Conservation (phyloP, 1,139 yeast species). For the Suhomyces guaymorum region DNA sequence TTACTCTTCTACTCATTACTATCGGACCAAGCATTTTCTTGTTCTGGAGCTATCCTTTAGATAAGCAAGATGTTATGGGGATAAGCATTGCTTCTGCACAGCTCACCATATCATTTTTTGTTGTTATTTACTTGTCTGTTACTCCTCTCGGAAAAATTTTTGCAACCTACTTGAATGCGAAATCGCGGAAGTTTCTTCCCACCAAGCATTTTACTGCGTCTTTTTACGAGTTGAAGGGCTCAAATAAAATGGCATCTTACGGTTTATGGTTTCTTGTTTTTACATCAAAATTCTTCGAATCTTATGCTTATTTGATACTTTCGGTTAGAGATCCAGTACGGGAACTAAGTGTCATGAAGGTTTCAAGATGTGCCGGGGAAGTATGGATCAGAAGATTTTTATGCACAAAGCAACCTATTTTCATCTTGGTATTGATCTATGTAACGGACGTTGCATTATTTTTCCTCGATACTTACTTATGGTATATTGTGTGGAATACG, state of each 20-base stretch:
- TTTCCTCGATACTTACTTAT: constrained; percentile 97
- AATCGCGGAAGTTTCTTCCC: constrained; percentile 87
- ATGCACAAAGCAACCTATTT: constrained; percentile 83
- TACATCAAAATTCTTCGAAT: constrained; percentile 83
- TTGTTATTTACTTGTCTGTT: constrained; percentile 80
- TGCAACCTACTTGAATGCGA: constrained; percentile 86
- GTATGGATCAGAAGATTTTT: constrained; percentile 75
- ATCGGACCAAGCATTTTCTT: constrained; percentile 86
- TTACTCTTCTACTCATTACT: constrained; percentile 66
- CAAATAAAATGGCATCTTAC: constrained; percentile 96
- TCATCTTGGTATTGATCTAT: constrained; percentile 88
- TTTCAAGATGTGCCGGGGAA: constrained; percentile 79
- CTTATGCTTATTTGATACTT: constrained; percentile 88
- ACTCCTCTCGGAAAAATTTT: constrained; percentile 98
- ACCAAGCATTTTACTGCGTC: constrained; percentile 96
- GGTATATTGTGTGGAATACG: constrained; percentile 96
- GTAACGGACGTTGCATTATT: constrained; percentile 89
- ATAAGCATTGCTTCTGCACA: constrained; percentile 82
- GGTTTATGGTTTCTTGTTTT: constrained; percentile 87
- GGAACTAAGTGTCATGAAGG: constrained; percentile 46
- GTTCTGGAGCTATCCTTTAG: constrained; percentile 77
- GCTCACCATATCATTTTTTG: constrained; percentile 83
- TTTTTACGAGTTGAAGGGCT: constrained; percentile 74
- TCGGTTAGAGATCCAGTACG: constrained; percentile 95
- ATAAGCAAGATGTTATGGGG: constrained; percentile 70